phyloP scores from a whole-genome alignment of 2,329 filamentous ascomycete genomes.

The Stagonosporopsis tanaceti region DNA sequence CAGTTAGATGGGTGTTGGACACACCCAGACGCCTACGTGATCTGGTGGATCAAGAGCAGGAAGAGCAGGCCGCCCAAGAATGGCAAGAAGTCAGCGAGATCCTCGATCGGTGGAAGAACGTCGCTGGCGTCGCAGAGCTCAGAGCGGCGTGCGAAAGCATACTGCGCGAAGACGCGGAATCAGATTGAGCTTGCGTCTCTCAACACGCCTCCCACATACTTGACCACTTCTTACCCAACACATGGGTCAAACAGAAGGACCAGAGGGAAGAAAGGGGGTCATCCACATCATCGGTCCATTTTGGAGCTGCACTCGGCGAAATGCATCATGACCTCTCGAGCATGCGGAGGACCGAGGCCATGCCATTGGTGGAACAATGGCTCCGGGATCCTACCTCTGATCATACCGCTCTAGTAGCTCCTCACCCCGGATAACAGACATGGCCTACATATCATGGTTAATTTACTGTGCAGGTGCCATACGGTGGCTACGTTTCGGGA shows the following conservation, averaged over 20 bases:
- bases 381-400: constrained; percentile 1
- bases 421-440: constrained; percentile 10
- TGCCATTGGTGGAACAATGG: constrained; percentile 20
- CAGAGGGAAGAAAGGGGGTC: background rate
- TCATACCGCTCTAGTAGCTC: background rate
- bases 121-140: constrained; percentile 53
- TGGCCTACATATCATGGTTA: background rate
- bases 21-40: constrained; percentile 66
- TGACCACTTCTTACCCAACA: background rate
- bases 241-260: background rate
- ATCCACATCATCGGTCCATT: background rate
- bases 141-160: constrained; percentile 48
- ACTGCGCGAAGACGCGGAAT: constrained; percentile 37
- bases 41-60: constrained; percentile 66
- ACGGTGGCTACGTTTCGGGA: background rate
- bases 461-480: background rate
- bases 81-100: constrained; percentile 54
- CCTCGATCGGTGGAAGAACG: constrained; percentile 55
- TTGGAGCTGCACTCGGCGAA: background rate
- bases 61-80: constrained; percentile 66
- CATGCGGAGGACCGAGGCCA: background rate
- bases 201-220: background rate
- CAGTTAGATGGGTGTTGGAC: constrained; percentile 69
- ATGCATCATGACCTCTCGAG: background rate
- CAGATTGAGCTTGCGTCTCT: constrained; percentile 26